These are phyloP conservation scores for Wickerhamomyces silvicola DNA, from an alignment of 805 yeast genomes.

Conservation along the genomic window DNA sequence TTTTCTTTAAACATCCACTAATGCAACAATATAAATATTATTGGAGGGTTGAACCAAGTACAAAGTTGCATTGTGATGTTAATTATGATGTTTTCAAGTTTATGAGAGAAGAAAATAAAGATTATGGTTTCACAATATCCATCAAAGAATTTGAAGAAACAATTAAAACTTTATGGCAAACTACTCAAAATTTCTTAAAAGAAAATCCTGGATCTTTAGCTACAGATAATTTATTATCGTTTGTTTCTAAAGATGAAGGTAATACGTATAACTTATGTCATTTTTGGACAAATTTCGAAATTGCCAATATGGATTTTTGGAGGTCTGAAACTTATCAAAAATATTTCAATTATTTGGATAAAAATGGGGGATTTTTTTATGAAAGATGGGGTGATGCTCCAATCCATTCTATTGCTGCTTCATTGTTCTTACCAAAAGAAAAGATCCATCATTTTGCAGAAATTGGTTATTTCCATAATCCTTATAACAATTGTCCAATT, in stretches of 20 bases:
- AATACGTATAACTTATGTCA: constrained; percentile 73
- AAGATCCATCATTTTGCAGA: constrained; percentile 78
- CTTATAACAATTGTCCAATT: constrained; percentile 75
- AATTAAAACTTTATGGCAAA: constrained; percentile 70
- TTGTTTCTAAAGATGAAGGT: constrained; percentile 69
- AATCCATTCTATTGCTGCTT: constrained; percentile 81
- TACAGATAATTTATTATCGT: constrained; percentile 58
- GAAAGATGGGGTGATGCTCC: constrained; percentile 97
- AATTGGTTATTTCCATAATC: constrained; percentile 79
- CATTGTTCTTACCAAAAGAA: constrained; percentile 65
- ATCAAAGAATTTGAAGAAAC: constrained; percentile 70
- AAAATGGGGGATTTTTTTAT: constrained; percentile 87
- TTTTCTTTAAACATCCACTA: constrained; percentile 74
- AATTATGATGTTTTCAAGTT: constrained; percentile 75
- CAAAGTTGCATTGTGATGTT: constrained; percentile 75
- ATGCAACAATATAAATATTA: constrained; percentile 78
- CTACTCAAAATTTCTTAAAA: constrained; percentile 54
- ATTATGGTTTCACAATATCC: constrained; percentile 73
- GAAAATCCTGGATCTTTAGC: constrained; percentile 55
- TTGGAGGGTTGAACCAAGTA: constrained; percentile 93
- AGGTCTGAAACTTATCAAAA: constrained; percentile 61
- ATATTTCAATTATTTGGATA: constrained; percentile 70
- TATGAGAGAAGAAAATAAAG: constrained; percentile 71
- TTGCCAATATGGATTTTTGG: constrained; percentile 71
- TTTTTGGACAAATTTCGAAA: constrained; percentile 88